phyloP scores from a whole-genome alignment of 345 rosid genomes.

The Hypericum perforatum region DNA sequence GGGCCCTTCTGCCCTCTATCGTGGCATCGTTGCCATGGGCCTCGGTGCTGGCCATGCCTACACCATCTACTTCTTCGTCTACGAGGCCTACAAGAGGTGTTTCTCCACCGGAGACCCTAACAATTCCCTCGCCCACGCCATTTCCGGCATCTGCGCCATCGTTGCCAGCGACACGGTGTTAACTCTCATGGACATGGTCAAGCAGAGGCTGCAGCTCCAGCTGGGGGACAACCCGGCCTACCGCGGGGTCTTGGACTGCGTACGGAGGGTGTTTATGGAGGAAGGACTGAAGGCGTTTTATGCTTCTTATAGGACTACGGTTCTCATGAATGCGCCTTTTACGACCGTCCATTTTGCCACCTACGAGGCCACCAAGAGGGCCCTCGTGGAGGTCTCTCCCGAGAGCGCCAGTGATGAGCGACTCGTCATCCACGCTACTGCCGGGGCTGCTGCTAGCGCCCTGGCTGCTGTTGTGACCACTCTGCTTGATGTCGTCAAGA shows the following conservation, averaged over 20 bases:
- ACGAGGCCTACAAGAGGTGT: slow-evolving; percentile 13
- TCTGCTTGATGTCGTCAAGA: slow-evolving; percentile 23
- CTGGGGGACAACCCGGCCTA: slow-evolving; percentile 13
- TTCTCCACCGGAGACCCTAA: slow-evolving; percentile 14
- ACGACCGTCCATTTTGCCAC: slow-evolving; percentile 19
- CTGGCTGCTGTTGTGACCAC: slow-evolving; percentile 22
- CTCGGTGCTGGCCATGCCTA: slow-evolving; percentile 24
- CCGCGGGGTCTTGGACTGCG: slow-evolving; percentile 18
- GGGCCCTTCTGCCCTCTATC: slow-evolving; percentile 16
- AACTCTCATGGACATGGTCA: slow-evolving; percentile 23
- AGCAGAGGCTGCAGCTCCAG: slow-evolving; percentile 23
- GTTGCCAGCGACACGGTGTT: slow-evolving; percentile 21
- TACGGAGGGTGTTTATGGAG: slow-evolving; percentile 9
- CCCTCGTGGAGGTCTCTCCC: slow-evolving; percentile 11
- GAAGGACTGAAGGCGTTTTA: slow-evolving; percentile 18
- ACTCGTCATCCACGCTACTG: slow-evolving; percentile 15
- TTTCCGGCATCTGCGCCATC: slow-evolving; percentile 18
- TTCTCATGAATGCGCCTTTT: slow-evolving; percentile 23
- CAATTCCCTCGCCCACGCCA: slow-evolving; percentile 13
- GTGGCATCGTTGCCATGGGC: slow-evolving; percentile 22
- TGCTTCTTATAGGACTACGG: slow-evolving; percentile 19
- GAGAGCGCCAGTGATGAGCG: slow-evolving; percentile 16
- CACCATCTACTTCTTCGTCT: slow-evolving; percentile 20
- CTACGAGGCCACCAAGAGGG: slow-evolving; percentile 22
- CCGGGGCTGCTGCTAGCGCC: slow-evolving; percentile 22